A percentile compares a stretch with the other conserved stretches of the same genome.
Conservation (phyloP, 208 protist genomes). For the Strigomonas oncopelti region DNA sequence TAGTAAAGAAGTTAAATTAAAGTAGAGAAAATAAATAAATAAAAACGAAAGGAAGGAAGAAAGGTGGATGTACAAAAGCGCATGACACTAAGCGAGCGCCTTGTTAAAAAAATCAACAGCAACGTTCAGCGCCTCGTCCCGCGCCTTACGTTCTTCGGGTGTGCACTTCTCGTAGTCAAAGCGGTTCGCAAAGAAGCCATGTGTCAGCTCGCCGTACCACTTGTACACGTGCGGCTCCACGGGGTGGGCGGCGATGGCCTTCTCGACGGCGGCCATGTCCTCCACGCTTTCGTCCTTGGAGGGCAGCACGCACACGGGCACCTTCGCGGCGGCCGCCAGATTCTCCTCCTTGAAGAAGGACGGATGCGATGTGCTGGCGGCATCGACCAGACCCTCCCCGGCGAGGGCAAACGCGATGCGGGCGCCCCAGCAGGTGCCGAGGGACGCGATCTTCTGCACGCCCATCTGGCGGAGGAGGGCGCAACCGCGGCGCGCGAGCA, state of each 20-base stretch:
- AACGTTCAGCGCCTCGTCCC: slow-evolving; percentile 18
- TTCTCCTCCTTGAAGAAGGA: slow-evolving; percentile 23
- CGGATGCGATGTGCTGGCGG: slow-evolving; percentile 32
- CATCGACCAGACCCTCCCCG: slow-evolving; percentile 23
- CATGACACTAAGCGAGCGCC: slow-evolving; percentile 13
- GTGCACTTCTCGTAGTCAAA: slow-evolving; percentile 31
- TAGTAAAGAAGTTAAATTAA: too few species aligned
- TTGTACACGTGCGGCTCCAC: slow-evolving; percentile 26
- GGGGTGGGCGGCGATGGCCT: slow-evolving; percentile 23
- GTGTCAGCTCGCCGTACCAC: slow-evolving; percentile 28
- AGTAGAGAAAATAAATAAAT: not conserved
- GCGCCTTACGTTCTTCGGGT: slow-evolving; percentile 18
- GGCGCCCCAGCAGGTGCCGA: slow-evolving; percentile 64
- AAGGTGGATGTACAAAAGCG: not conserved
- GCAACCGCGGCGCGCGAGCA: slow-evolving; percentile 20
- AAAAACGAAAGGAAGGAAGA: not conserved
- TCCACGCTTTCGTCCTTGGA: slow-evolving; percentile 32
- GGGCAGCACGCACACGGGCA: slow-evolving; percentile 32
- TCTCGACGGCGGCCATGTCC: slow-evolving; percentile 28
- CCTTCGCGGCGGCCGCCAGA: slow-evolving; percentile 5
- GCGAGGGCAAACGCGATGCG: slow-evolving; percentile 22
- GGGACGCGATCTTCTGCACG: slow-evolving; percentile 26
- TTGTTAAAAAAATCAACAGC: slow-evolving; percentile 31
- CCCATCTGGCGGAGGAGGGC: slow-evolving; percentile 34
- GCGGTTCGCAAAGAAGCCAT: slow-evolving; percentile 56